Base-by-base conservation (phyloP, 495 filamentous ascomycete genomes). In the Penicillium herquei region DNA sequence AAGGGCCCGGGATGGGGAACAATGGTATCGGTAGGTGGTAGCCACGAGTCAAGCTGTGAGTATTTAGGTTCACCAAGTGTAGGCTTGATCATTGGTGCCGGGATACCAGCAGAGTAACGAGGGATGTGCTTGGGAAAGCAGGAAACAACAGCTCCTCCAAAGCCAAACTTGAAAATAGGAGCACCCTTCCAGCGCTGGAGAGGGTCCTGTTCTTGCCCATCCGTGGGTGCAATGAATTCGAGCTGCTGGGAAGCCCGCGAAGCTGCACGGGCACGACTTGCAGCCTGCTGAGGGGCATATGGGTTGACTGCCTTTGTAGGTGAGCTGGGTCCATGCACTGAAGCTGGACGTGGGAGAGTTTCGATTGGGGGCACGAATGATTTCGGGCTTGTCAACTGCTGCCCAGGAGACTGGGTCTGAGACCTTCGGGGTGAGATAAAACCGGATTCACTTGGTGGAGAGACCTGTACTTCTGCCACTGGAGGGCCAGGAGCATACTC, bases 71-170 rank as follows among this genome's bases (percentile, higher is more conserved):
- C 89, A 0, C 95, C 95, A 35, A 91, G 88, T 49, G 80, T 89
- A 46, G 91, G 86, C 59, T 92, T 87, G 51, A 96, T 87, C 77
- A 87, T 86, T 0, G 95, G 92, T 7, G 78, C 65, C 30, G 75
- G 76, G 53, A 86, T 81, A 42, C 84, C 91, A 49, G 87, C 84
- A 44, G 83, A 83, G 70, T 97, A 98, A 26, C 92, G 83, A 9
- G 92, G 94, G 33, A 93, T 84, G 55, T 95, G 86, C 56, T 87
- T 89, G 0, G 95, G 95, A 62, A 98, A 97, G 61, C 84, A 91
- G 6, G 90, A 89, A 31, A 92, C 81, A 21, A 96, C 71, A 3
- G 81, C 81, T 9, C 95, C 95, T 42, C 91, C 93, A 50, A 96
- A 86, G 0, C 91, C 92, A 84, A 96, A 98, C 4, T 81, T 81